A percentile compares a stretch with the other conserved stretches of the same genome.
Evolutionary conservation across 148 eudicot species (phyloP).

Genomic region (Rhododendron henanense): DNA sequence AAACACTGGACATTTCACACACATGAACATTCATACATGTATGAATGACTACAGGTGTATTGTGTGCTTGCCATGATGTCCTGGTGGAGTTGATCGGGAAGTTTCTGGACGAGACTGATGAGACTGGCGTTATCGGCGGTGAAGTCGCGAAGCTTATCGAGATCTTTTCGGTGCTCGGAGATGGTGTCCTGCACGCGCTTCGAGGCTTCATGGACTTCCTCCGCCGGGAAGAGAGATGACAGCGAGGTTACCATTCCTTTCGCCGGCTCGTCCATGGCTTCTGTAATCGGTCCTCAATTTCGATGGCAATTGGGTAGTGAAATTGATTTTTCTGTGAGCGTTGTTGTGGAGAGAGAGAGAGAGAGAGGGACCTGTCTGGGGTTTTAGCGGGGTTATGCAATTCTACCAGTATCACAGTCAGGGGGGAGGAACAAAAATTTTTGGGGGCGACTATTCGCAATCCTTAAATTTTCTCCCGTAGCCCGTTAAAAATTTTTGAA

Average conservation of each 20-base stretch:
- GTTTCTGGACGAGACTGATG: constrained; percentile 70
- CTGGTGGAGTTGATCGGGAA: constrained; percentile 85
- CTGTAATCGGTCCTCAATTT: background rate
- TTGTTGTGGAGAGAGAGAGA: background rate
- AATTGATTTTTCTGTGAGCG: background rate
- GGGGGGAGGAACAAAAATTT: no score
- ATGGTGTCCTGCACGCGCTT: constrained; percentile 49
- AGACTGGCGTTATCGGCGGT: constrained; percentile 48
- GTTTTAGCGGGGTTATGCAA: background rate
- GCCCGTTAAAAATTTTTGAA: no score
- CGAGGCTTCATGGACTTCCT: constrained; percentile 66
- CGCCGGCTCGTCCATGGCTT: constrained; percentile 15
- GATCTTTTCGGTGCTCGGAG: constrained; percentile 37
- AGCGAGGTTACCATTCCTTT: constrained; percentile 73
- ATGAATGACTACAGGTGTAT: background rate
- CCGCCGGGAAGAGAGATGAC: constrained; percentile 54
- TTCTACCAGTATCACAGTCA: background rate
- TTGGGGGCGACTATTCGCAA: no score
- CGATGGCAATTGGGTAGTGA: background rate
- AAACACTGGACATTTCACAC: background rate
- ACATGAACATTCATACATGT: background rate
- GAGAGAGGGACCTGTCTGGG: background rate
- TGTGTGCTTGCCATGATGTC: constrained; percentile 47
- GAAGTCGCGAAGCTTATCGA: constrained; percentile 40
- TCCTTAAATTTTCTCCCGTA: no score